Percentiles rank a stretch among this genome's conserved stretches.
phyloP scores from a whole-genome alignment of 2,329 filamentous ascomycete species.

The Aspergillus pseudonomiae region DNA sequence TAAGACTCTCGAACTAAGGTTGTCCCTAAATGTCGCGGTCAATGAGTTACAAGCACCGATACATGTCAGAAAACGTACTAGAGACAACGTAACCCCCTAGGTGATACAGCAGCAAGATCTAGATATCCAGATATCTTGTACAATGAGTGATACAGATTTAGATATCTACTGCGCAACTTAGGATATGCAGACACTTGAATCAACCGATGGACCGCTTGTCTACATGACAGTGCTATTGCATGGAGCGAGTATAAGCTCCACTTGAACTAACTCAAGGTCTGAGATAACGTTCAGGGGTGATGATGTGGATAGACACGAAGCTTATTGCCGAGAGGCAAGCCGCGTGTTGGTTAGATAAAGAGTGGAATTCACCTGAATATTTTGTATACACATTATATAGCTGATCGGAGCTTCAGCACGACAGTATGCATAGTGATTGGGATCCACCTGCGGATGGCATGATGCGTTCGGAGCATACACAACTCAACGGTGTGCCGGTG shows the following conservation, averaged over 20 bases:
- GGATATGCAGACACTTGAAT: not conserved
- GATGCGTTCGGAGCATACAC: not conserved
- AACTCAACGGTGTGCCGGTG: not conserved
- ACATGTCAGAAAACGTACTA: too few species aligned
- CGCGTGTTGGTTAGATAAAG: not conserved
- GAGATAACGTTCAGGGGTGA: not conserved
- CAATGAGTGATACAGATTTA: not conserved
- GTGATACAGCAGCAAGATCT: not conserved
- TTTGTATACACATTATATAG: too few species aligned
- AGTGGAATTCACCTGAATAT: not conserved
- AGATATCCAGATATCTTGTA: not conserved
- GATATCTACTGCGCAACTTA: not conserved
- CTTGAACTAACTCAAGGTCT: not conserved
- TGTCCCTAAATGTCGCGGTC: not conserved
- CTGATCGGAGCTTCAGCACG: not conserved
- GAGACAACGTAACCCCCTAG: not conserved
- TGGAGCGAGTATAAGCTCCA: not conserved
- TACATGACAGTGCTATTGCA: not conserved
- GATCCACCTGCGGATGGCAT: not conserved
- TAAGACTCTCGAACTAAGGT: not conserved
- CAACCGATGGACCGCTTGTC: not conserved
- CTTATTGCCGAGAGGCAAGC: not conserved
- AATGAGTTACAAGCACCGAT: too few species aligned
- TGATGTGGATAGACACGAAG: rapidly evolving
- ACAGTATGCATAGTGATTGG: not conserved